Evolutionary conservation across 1,284 basidiomycete species (phyloP).

Genomic region (Boletus sp.): DNA sequence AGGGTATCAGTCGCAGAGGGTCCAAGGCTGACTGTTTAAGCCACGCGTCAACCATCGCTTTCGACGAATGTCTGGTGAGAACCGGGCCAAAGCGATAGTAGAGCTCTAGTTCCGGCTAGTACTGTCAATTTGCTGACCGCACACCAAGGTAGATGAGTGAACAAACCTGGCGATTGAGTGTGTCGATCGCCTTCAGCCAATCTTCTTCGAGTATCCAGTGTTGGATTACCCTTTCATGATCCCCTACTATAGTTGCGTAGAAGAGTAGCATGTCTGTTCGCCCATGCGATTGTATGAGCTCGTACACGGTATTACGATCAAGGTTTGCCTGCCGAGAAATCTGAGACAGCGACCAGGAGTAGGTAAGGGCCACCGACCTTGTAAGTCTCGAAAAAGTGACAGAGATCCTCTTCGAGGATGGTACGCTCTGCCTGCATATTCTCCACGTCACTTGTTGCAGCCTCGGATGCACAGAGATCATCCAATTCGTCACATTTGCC

Average conservation of each 20-base stretch:
- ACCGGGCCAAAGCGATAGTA: slow-evolving; percentile 93
- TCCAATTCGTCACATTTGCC: slow-evolving; percentile 96
- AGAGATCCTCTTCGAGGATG: slow-evolving; percentile 89
- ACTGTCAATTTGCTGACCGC: slow-evolving; percentile 4
- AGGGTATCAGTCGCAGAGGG: slow-evolving; percentile 84
- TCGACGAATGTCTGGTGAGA: slow-evolving; percentile 82
- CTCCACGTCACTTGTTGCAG: slow-evolving; percentile 80
- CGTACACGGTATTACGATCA: slow-evolving; percentile 83
- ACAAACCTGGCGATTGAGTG: slow-evolving; percentile 78
- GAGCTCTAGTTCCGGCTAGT: slow-evolving; percentile 72
- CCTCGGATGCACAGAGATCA: slow-evolving; percentile 82
- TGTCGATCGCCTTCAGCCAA: slow-evolving; percentile 88
- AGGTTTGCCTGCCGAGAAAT: slow-evolving; percentile 60
- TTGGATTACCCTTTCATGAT: slow-evolving; percentile 83
- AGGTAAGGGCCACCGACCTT: slow-evolving; percentile 47
- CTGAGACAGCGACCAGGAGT: neutral
- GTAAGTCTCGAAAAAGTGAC: slow-evolving; percentile 90
- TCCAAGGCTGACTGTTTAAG: slow-evolving; percentile 77
- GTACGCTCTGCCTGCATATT: slow-evolving; percentile 79
- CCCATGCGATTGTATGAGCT: slow-evolving; percentile 91
- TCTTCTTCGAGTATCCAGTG: slow-evolving; percentile 91
- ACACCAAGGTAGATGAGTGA: neutral
- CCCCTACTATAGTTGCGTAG: slow-evolving; percentile 81
- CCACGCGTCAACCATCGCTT: slow-evolving; percentile 91
- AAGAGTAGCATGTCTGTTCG: slow-evolving; percentile 90